Base-by-base conservation (phyloP, 2,329 filamentous ascomycete genomes). In the Xylariaceae sp. region DNA sequence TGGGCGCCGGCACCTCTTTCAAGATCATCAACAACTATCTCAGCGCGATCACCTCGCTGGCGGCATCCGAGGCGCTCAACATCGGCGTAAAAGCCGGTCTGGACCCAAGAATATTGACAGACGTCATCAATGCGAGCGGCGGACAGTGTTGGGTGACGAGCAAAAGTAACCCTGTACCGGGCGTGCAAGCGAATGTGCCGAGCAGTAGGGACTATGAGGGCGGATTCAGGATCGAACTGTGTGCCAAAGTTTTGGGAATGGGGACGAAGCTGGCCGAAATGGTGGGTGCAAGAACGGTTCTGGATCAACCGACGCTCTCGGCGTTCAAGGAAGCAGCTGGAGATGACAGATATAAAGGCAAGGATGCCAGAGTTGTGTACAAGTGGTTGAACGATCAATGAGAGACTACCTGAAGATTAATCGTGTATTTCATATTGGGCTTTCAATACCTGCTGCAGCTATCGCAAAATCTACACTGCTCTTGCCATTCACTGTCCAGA, bases 21-120 rank as follows among this genome's bases (percentile, higher is more conserved):
- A 88, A 88, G 60, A 69, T 87, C 12, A 81, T 83, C 41, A 88
- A 88, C 63, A 87, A 88, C 60, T 88, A 88, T 53, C 73, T 87
- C 16, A 65, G 85, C 16, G 82, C 82, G 4, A 75, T 87, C 49
- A 85, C 81, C 60, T 87, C 86, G 49, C 80, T 67, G 13, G 64
- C 62, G 1, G 61, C 61, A 0, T 58, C 59, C 2, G 64, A 66
- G 49, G 62, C 63, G 4, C 58, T 67, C 40, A 65, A 64, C 37
- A 61, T 67, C 16, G 64, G 64, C 19, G 55, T 64, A 19, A 64
- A 60, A 31, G 58, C 63, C 22, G 64, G 64, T 9, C 45, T 67
- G 22, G 62, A 66, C 38, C 57, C 59, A 4, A 53, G 53, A 41
- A 71, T 74, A 3, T 65, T 88, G 15, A 78, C 80, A 1, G 73